A percentile compares a stretch with the other conserved stretches of the same genome.
These are phyloP conservation scores for Lactarius indigo DNA, from an alignment of 768 basidiomycete genomes.

Conservation along the genomic window DNA sequence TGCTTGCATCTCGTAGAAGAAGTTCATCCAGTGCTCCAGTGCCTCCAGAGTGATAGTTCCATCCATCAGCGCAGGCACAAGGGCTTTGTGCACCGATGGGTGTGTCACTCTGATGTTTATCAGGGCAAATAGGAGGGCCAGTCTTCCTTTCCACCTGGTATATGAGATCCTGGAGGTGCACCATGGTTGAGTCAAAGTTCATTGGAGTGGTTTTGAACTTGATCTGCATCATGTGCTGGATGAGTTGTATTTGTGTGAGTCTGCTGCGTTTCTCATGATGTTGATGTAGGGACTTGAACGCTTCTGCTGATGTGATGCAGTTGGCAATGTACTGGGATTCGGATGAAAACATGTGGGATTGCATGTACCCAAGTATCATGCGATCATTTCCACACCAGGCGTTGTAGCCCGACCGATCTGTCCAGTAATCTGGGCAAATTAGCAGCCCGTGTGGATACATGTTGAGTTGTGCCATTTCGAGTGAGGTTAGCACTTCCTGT, in stretches of 20 bases:
- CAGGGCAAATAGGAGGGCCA: background rate
- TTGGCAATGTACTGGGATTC: slow-evolving; percentile 1
- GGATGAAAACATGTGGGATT: background rate
- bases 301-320: background rate
- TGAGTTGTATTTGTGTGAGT: slow-evolving; percentile 25
- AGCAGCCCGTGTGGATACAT: too few species aligned
- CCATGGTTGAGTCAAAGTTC: background rate
- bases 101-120: background rate
- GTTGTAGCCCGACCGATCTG: too few species aligned
- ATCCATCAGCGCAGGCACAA: too few species aligned
- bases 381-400: too few species aligned
- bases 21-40: too few species aligned
- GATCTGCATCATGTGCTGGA: slow-evolving; percentile 25
- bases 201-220: slow-evolving; percentile 11
- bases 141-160: background rate
- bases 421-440: too few species aligned
- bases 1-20: too few species aligned
- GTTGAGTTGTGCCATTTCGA: too few species aligned
- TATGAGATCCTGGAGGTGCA: background rate
- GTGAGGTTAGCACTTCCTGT: too few species aligned
- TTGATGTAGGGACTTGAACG: slow-evolving; percentile 20
- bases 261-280: slow-evolving; percentile 27
- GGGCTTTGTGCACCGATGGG: too few species aligned
- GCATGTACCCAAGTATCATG: slow-evolving; percentile 9
- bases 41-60: too few species aligned